Base-by-base conservation (phyloP, 495 filamentous ascomycete genomes). In the Penicillium maclennaniae region DNA sequence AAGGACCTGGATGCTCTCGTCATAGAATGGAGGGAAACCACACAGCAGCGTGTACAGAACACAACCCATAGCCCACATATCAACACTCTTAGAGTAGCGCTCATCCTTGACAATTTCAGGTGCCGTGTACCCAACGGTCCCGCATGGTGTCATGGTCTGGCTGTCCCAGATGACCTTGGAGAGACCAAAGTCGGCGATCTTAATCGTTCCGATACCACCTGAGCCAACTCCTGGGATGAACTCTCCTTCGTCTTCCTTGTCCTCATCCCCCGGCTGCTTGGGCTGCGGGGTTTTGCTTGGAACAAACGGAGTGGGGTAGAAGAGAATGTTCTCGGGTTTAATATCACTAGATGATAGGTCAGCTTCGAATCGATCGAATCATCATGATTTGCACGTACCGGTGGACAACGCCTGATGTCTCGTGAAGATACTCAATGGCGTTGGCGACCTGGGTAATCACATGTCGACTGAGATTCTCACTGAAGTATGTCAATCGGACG, bases 41-140 rank as follows among this genome's bases (percentile, higher is more conserved):
- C 93, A 98, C 21, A 98, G 83, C 5, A 98, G 76, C 0, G 93
- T 98, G 70, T 98, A 98, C 16, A 98, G 81, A 7, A 98, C 93
- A 71, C 93, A 98, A 10, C 93, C 93, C 36, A 98, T 70, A 12
- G 93, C 93, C 93, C 93, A 98, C 93, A 98, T 98, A 58, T 98
- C 93, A 38, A 98, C 93, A 60, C 90, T 92, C 76, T 97, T 98
- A 7, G 93, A 97, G 63, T 98, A 98, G 36, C 92, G 84, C 68
- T 98, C 93, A 71, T 98, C 93, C 71, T 97, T 97, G 47, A 98
- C 93, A 45, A 98, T 98, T 69, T 98, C 93, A 6, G 93, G 93
- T n/a, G 93, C 93, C 15, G 93, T 97, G 69, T 98, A 98, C 27
- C 93, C 93, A 49, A 97, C 93, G 4, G 93, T 98, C 28, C 93